Evolutionary conservation across 352 stramenopile genomes (phyloP).

Genomic region (Globisporangium emineosum): DNA sequence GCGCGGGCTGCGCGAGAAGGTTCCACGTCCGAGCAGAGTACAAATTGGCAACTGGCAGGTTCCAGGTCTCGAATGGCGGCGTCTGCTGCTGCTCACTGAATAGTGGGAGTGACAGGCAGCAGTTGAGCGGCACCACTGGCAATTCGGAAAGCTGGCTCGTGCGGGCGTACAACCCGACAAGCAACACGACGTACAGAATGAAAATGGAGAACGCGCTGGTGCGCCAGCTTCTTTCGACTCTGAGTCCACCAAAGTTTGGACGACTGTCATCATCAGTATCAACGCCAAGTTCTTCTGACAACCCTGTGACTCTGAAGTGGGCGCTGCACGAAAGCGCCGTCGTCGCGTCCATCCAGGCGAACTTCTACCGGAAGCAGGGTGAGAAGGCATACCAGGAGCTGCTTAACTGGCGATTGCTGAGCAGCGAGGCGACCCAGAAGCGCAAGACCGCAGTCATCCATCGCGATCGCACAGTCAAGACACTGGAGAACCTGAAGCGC

Average conservation of each 20-base stretch:
- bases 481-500: slow-evolving; percentile 22
- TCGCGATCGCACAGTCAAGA: slow-evolving; percentile 23
- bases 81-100: slow-evolving; percentile 54
- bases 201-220: slow-evolving; percentile 43
- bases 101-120: slow-evolving; percentile 12
- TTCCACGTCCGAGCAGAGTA: slow-evolving; percentile 43
- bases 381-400: slow-evolving; percentile 23
- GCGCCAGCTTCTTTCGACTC: slow-evolving; percentile 33
- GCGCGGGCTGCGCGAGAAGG: slow-evolving; percentile 42
- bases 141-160: slow-evolving; percentile 45
- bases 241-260: not conserved
- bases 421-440: slow-evolving; percentile 31
- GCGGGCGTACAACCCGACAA: slow-evolving; percentile 60
- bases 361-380: slow-evolving; percentile 24
- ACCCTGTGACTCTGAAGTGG: slow-evolving; percentile 26
- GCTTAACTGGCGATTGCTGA: slow-evolving; percentile 39
- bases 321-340: slow-evolving; percentile 16
- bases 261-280: slow-evolving; percentile 5
- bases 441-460: slow-evolving; percentile 29
- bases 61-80: slow-evolving; percentile 25
- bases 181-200: slow-evolving; percentile 50
- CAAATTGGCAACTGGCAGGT: slow-evolving; percentile 18
- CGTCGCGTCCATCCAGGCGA: slow-evolving; percentile 16
- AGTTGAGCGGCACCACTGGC: not conserved
- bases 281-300: not conserved